Percentiles rank a stretch among this genome's conserved stretches.
Conservation (phyloP, 495 filamentous ascomycete species). For the Eremomyces bilateralis region DNA sequence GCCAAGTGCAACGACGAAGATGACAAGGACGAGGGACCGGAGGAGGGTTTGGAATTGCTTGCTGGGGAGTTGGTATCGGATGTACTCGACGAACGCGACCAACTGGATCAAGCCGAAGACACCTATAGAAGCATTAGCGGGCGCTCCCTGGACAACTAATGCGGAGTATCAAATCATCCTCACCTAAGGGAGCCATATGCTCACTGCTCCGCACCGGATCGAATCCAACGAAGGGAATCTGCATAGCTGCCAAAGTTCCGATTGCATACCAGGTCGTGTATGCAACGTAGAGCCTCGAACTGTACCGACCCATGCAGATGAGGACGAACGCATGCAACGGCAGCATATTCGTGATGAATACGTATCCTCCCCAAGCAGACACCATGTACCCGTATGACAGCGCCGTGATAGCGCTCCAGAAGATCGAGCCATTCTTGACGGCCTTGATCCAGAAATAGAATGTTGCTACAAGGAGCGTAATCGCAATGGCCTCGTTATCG, state of each 20-base stretch:
- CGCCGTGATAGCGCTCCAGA: slow-evolving; percentile 88
- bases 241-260: slow-evolving; percentile 95
- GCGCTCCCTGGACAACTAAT: not conserved
- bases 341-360: slow-evolving; percentile 97
- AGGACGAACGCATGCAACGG: slow-evolving; percentile 92
- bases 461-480: slow-evolving; percentile 95
- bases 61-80: slow-evolving; percentile 67
- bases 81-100: slow-evolving; percentile 78
- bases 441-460: slow-evolving; percentile 99
- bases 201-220: slow-evolving; percentile 90
- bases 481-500: slow-evolving; percentile 99
- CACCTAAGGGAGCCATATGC: slow-evolving; percentile 93
- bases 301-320: slow-evolving; percentile 91
- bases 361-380: slow-evolving; percentile 97
- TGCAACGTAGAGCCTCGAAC: slow-evolving; percentile 78
- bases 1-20: slow-evolving; percentile 50
- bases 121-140: slow-evolving; percentile 32
- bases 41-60: slow-evolving; percentile 82
- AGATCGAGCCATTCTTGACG: slow-evolving; percentile 80
- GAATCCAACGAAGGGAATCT: slow-evolving; percentile 98
- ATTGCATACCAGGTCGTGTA: slow-evolving; percentile 97
- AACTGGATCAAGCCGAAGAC: slow-evolving; percentile 93
- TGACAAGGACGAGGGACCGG: slow-evolving; percentile 54
- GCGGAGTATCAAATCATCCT: slow-evolving; percentile 11
- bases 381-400: slow-evolving; percentile 99